Conservation (phyloP, 2,329 filamentous ascomycete species). For the Biscogniauxia mediterranea region DNA sequence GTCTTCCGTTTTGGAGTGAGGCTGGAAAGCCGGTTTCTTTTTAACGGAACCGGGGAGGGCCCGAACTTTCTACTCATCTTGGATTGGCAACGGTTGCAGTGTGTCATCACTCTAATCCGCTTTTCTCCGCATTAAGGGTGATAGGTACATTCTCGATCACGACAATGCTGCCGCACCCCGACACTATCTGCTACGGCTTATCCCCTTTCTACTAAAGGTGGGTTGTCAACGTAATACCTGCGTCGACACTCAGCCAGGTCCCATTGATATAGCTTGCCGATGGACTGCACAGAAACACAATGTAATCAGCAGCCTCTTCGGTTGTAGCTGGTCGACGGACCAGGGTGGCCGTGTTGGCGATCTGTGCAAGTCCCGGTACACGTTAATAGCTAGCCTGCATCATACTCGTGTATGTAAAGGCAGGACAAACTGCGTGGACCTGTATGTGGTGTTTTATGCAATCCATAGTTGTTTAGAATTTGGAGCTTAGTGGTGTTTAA, state of each 20-base stretch:
- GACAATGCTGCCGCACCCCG: too few relatives aligned
- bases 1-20: too few relatives aligned
- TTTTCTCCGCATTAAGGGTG: too few relatives aligned
- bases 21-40: too few relatives aligned
- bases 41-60: too few relatives aligned
- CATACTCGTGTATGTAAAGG: constrained; percentile 2
- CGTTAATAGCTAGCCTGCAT: constrained; percentile 1
- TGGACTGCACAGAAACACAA: constrained; percentile 4
- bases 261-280: constrained; percentile 5
- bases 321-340: not conserved
- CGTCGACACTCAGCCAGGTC: not conserved
- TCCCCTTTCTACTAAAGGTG: not conserved
- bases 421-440: constrained; percentile 12
- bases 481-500: not conserved
- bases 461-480: constrained; percentile 2
- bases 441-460: constrained; percentile 2
- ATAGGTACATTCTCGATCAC: too few relatives aligned
- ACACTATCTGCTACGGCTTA: too few relatives aligned
- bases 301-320: constrained; percentile 6
- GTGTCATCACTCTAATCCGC: too few relatives aligned
- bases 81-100: too few relatives aligned
- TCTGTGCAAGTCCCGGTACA: not conserved
- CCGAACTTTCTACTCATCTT: too few relatives aligned
- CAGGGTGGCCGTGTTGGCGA: not conserved
- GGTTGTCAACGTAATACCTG: not conserved